Evolutionary conservation across 1,139 yeast genomes (phyloP).

Genomic region (Petasospora rhodanensis): DNA sequence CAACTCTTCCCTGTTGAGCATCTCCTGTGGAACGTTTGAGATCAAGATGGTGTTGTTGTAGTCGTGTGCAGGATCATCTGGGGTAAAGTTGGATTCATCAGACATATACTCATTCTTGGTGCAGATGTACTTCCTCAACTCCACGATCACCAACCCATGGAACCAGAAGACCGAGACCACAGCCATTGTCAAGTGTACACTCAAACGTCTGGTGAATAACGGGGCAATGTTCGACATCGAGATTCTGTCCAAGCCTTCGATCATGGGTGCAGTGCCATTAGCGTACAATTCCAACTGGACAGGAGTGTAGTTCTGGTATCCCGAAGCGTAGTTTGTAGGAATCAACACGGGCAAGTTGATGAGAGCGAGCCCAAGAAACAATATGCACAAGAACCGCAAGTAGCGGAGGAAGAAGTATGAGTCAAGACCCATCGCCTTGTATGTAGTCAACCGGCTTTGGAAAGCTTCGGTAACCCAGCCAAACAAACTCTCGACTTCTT

Average conservation of each 20-base stretch:
- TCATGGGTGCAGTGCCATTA: slow-evolving; percentile 26
- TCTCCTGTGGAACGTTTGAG: slow-evolving; percentile 42
- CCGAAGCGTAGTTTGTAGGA: slow-evolving; percentile 50
- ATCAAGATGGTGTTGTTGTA: slow-evolving; percentile 41
- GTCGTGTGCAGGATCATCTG: slow-evolving; percentile 25
- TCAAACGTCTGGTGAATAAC: slow-evolving; percentile 38
- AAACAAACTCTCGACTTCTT: slow-evolving; percentile 34
- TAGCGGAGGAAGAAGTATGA: slow-evolving; percentile 59
- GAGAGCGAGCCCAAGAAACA: slow-evolving; percentile 46
- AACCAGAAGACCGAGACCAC: slow-evolving; percentile 47
- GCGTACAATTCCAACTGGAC: slow-evolving; percentile 17
- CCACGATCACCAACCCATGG: slow-evolving; percentile 48
- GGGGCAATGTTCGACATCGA: slow-evolving; percentile 60
- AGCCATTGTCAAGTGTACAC: slow-evolving; percentile 53
- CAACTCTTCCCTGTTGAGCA: slow-evolving; percentile 33
- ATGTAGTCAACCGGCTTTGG: slow-evolving; percentile 37
- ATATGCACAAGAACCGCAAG: slow-evolving; percentile 41
- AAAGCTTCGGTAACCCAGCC: slow-evolving; percentile 47
- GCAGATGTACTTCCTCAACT: slow-evolving; percentile 43
- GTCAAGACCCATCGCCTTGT: slow-evolving; percentile 53
- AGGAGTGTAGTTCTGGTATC: slow-evolving; percentile 27
- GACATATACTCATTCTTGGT: slow-evolving; percentile 39
- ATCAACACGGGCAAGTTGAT: slow-evolving; percentile 49
- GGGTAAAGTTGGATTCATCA: slow-evolving; percentile 26
- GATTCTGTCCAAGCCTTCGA: slow-evolving; percentile 51